Percentiles rank a stretch among this genome's conserved stretches.
Evolutionary conservation across 2,329 filamentous ascomycete genomes (phyloP).

Genomic region (Xylaria multiplex): DNA sequence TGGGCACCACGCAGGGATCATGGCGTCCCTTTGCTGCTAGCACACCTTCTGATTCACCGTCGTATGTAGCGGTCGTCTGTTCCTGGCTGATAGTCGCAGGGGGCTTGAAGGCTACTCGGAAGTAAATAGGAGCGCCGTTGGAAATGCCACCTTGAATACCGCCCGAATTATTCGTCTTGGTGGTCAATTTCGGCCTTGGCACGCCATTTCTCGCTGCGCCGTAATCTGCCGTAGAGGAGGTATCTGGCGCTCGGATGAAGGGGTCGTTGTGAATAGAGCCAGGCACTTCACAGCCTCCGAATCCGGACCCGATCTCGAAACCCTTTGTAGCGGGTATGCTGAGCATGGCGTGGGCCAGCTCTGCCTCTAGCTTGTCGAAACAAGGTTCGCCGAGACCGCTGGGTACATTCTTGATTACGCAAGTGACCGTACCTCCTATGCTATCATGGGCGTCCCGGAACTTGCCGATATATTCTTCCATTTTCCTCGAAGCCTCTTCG

Average conservation of each 20-base stretch:
- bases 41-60: conserved; percentile 73
- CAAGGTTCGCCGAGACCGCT: conserved; percentile 89
- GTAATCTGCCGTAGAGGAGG: conserved; percentile 66
- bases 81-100: conserved; percentile 92
- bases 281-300: conserved; percentile 83
- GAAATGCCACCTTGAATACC: conserved; percentile 96
- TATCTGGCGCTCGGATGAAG: conserved; percentile 70
- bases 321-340: conserved; percentile 95
- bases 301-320: conserved; percentile 94
- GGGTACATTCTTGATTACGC: conserved; percentile 87
- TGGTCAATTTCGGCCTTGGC: conserved; percentile 73
- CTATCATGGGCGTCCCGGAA: conserved; percentile 84
- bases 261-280: conserved; percentile 94
- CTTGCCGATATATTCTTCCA: conserved; percentile 81
- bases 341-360: conserved; percentile 91
- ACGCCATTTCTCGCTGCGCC: conserved; percentile 56
- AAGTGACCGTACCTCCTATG: conserved; percentile 95
- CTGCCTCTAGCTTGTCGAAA: conserved; percentile 95
- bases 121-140: conserved; percentile 94
- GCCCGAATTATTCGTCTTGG: conserved; percentile 93
- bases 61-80: conserved; percentile 84
- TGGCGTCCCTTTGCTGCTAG: conserved; percentile 93
- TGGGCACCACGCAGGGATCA: conserved; percentile 90
- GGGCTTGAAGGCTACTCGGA: conserved; percentile 94
- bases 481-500: conserved; percentile 65